Conservation (phyloP, 2,329 filamentous ascomycete species). For the Fusarium lateritium region DNA sequence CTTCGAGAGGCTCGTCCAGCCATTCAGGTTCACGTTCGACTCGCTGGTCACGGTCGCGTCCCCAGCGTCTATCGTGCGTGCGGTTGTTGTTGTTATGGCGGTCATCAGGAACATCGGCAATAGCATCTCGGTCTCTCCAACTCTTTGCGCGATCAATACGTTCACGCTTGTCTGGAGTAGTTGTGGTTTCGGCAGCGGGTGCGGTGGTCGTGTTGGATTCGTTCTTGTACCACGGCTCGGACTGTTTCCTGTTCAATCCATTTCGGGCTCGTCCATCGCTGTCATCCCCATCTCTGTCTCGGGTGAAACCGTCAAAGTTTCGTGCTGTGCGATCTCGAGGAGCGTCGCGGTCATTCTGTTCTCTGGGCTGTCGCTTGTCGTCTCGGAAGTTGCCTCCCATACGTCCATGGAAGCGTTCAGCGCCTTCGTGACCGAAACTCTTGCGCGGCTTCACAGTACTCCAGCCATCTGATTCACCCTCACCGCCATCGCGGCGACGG, state of each 20-base stretch:
- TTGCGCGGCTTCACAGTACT: slow-evolving; percentile 81
- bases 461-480: slow-evolving; percentile 80
- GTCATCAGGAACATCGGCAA: slow-evolving; percentile 65
- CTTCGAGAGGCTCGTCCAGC: slow-evolving; percentile 82
- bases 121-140: slow-evolving; percentile 70
- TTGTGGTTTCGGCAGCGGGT: slow-evolving; percentile 46
- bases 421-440: slow-evolving; percentile 80
- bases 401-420: slow-evolving; percentile 77
- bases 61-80: slow-evolving; percentile 66
- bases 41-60: slow-evolving; percentile 70
- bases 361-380: slow-evolving; percentile 63
- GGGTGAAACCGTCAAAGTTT: slow-evolving; percentile 64
- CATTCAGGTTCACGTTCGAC: slow-evolving; percentile 90
- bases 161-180: slow-evolving; percentile 61
- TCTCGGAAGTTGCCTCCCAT: slow-evolving; percentile 68
- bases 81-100: slow-evolving; percentile 66
- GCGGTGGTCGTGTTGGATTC: slow-evolving; percentile 53
- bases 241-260: slow-evolving; percentile 74
- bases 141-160: slow-evolving; percentile 72
- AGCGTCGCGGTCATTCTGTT: slow-evolving; percentile 71
- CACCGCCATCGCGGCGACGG: slow-evolving; percentile 68
- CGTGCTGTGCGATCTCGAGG: slow-evolving; percentile 63
- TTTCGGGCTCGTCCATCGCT: slow-evolving; percentile 74
- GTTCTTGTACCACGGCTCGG: slow-evolving; percentile 83
- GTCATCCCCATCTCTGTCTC: slow-evolving; percentile 67